Base-by-base conservation (phyloP, 768 basidiomycete genomes). In the Pleurotus ostreatus region DNA sequence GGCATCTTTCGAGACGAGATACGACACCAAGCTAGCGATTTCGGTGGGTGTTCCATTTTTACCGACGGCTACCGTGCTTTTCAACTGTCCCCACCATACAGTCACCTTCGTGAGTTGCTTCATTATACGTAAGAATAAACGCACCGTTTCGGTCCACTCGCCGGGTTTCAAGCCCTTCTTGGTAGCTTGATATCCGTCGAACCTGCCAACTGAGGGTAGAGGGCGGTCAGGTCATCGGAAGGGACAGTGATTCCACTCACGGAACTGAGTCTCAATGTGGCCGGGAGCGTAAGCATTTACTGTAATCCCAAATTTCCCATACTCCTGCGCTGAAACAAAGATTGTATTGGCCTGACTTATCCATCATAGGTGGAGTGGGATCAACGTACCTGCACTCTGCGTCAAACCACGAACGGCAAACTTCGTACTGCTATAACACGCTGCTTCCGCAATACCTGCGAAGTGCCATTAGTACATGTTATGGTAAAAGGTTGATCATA, bases 281-380 rank as follows among this genome's bases (percentile, higher is more conserved):
- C 73, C 70, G 0, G 76, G 76, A 2, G 72, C 70, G 55, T 78
- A 75, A 4, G 71, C 64, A 51, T 76, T 76, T 2, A 72, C 75
- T 2, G 74, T 75, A 39, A 76, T 74, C 4, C 61, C 58, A 56
- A 72, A 54, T 16, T 64, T 51, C 0, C 66, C 70, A 23, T 73
- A 62, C 56, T 76, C 75, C 8, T 49, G 49, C 13, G 66, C 66
- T 64, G 38, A 22, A 62, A 13, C n/a, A 34, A 34, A 65, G 64
- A 61, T 22, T 16, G 25, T 13, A 16, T 34, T 34, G 7, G 30
- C 9, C 30, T 34, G 8, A 34, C 30, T 34, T 34, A 34, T 34
- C 9, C 30, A 34, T 34, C 30, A 34, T 13, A n/a, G 16, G 22
- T 39, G 9, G 6, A 47, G n/a, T 20, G 9, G 9, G 26, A 5